Base-by-base conservation (phyloP, 2,329 filamentous ascomycete genomes). In the Diaporthe vaccinii region DNA sequence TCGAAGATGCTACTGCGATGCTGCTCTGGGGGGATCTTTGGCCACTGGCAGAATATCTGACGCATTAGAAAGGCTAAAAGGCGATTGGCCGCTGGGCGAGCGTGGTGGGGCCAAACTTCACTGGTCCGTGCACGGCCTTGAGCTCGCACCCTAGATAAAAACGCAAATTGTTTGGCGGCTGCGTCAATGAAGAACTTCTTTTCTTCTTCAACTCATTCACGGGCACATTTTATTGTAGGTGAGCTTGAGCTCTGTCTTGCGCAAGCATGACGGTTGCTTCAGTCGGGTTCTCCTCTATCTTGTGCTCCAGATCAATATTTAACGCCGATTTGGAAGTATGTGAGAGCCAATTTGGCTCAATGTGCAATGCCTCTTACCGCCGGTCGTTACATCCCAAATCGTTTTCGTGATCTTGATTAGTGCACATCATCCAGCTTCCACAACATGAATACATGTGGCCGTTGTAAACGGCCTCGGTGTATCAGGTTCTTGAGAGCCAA, bases 301-400 rank as follows among this genome's bases (percentile, higher is more conserved):
- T 92, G 90, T 92, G 90, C 87, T 88, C 91, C 81, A 92, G 91
- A 93, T 82, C 76, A 87, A 87, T 72, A 81, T 83, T 81, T 83
- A 91, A 91, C 89, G 91, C 90, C 91, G 84, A 91, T 92, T 91
- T 93, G 91, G 91, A 93, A 92, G 90, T 90, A 91, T 89, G 89
- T 87, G 86, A 93, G 90, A 89, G 87, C 81, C 80, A 81, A 80
- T 84, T 82, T 84, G 84, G 85, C 87, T 91, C 88, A 80, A 87
- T 90, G 90, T 91, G 85, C 88, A 86, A 79, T 89, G 89, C 89
- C 89, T 92, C 91, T 93, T 93, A 93, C 91, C 91, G 91, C 89
- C 91, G 91, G 91, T 91, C 88, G 91, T 92, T 86, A 93, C 91
- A 93, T 91, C 55, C 31, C 58, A 72, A 69, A 39, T 22, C 46